Evolutionary conservation across 2,329 filamentous ascomycete species (phyloP).

Genomic region (Rasamsonia emersonii): DNA sequence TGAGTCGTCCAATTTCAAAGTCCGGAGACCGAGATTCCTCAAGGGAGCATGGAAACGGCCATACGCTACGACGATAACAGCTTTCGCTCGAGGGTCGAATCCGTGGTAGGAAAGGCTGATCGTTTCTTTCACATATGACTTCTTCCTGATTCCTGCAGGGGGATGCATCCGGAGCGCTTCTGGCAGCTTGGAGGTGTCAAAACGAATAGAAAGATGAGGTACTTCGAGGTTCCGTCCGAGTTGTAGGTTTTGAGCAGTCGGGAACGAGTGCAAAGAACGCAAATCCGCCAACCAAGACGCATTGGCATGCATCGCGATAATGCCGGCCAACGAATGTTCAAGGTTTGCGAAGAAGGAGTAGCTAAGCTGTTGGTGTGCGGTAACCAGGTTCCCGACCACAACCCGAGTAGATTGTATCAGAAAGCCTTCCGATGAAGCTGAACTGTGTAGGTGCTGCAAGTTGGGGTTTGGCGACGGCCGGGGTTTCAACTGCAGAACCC

Average conservation of each 20-base stretch:
- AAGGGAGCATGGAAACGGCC: conserved; percentile 22
- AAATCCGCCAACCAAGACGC: conserved; percentile 24
- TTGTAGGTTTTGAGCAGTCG: conserved; percentile 20
- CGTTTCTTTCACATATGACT: conserved; percentile 24
- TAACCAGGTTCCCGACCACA: conserved; percentile 20
- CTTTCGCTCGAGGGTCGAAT: conserved; percentile 24
- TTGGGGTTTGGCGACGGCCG: conserved; percentile 10
- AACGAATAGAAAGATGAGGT: conserved; percentile 27
- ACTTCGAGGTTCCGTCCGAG: conserved; percentile 22
- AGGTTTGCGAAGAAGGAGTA: conserved; percentile 25
- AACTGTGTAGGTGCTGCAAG: conserved; percentile 7
- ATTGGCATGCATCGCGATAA: conserved; percentile 30
- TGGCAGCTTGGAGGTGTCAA: conserved; percentile 23
- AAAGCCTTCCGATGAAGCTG: conserved; percentile 7
- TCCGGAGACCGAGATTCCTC: conserved; percentile 17
- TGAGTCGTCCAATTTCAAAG: conserved; percentile 20
- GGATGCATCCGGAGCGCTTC: conserved; percentile 20
- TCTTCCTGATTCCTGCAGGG: conserved; percentile 17
- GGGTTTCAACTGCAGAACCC: conserved; percentile 47
- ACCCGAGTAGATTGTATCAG: conserved; percentile 19
- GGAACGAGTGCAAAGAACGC: conserved; percentile 19
- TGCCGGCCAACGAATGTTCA: conserved; percentile 27
- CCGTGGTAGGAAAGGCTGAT: conserved; percentile 31
- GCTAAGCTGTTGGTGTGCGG: conserved; percentile 12
- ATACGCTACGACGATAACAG: conserved; percentile 27